phyloP scores from a whole-genome alignment of 345 rosid genomes.

The Excoecaria cochinchinensis region DNA sequence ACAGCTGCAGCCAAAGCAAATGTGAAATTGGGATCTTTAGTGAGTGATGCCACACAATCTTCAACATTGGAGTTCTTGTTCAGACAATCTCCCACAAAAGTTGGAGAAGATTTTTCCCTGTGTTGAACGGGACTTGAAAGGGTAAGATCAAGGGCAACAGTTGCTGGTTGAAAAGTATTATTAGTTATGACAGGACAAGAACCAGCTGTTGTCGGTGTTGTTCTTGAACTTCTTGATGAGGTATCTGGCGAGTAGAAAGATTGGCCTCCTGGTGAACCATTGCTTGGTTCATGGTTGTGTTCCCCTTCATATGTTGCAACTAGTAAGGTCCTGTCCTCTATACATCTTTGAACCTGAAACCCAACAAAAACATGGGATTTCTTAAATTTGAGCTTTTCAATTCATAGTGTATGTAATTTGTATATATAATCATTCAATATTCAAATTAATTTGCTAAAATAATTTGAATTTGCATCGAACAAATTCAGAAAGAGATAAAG shows the following conservation, averaged over 20 bases:
- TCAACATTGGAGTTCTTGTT: slow-evolving; percentile 15
- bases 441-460: neutral
- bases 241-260: neutral
- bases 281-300: slow-evolving; percentile 45
- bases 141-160: slow-evolving; percentile 31
- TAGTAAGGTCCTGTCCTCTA: slow-evolving; percentile 40
- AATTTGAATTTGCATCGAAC: neutral
- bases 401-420: too few species aligned
- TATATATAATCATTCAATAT: too few species aligned
- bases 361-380: neutral
- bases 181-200: neutral
- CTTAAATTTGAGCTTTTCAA: neutral
- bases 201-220: neutral
- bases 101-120: neutral
- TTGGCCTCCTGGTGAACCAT: neutral
- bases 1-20: slow-evolving; percentile 44
- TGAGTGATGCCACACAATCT: slow-evolving; percentile 38
- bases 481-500: too few species aligned
- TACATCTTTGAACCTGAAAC: slow-evolving; percentile 51
- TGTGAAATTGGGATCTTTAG: slow-evolving; percentile 44
- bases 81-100: neutral
- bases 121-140: slow-evolving; percentile 24
- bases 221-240: slow-evolving; percentile 3
- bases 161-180: slow-evolving; percentile 10
- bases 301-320: slow-evolving; percentile 60